Evolutionary conservation across 805 yeast species (phyloP).

Genomic region (Myxozyma geophila): DNA sequence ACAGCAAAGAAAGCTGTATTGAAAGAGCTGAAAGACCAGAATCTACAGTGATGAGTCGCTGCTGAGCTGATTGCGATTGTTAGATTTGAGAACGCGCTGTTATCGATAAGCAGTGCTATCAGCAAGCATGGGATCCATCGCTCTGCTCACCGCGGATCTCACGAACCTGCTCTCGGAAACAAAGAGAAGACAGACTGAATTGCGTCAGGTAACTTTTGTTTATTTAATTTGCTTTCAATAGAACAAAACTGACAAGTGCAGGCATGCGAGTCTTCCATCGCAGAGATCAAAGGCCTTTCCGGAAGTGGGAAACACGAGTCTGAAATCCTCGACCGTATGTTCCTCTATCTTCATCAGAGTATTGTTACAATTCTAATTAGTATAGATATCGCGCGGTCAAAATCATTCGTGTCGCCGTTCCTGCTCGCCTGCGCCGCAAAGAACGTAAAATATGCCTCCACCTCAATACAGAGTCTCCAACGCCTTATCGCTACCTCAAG

Average conservation of each 20-base stretch:
- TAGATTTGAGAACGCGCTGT: neutral
- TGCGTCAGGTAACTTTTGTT: slow-evolving; percentile 54
- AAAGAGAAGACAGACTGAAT: slow-evolving; percentile 70
- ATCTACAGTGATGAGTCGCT: neutral
- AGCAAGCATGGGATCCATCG: slow-evolving; percentile 50
- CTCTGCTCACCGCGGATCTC: slow-evolving; percentile 62
- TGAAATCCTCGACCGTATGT: slow-evolving; percentile 39
- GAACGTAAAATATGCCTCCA: slow-evolving; percentile 71
- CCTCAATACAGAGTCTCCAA: slow-evolving; percentile 74
- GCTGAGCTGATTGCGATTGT: neutral
- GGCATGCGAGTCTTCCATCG: slow-evolving; percentile 39
- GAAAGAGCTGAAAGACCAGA: too few species aligned
- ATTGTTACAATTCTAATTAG: neutral
- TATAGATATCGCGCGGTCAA: slow-evolving; percentile 49
- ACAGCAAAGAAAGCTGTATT: too few species aligned
- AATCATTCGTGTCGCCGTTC: slow-evolving; percentile 69
- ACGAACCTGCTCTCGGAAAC: slow-evolving; percentile 66
- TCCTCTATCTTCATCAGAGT: neutral
- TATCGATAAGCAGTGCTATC: neutral
- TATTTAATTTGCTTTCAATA: neutral
- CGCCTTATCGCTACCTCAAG: slow-evolving; percentile 59
- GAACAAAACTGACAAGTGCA: slow-evolving; percentile 27
- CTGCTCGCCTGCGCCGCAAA: slow-evolving; percentile 72
- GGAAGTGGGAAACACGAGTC: slow-evolving; percentile 36
- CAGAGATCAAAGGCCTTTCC: slow-evolving; percentile 28